Evolutionary conservation across 192 early-diverging fungal genomes (phyloP).

Genomic region (Backusella tarrabulga): DNA sequence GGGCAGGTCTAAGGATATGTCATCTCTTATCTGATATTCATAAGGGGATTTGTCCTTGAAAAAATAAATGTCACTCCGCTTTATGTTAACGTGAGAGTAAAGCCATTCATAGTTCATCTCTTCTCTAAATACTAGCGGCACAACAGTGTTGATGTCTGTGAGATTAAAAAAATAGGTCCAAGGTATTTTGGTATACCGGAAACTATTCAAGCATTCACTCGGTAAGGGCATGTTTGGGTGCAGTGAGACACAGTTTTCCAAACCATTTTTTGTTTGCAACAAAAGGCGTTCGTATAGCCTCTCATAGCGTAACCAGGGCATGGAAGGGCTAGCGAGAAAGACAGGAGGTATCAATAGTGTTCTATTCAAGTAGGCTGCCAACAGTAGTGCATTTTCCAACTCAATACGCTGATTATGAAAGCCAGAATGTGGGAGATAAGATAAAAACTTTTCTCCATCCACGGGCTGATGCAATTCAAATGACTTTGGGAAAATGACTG

Average conservation of each 20-base stretch:
- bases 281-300: conserved; percentile 49
- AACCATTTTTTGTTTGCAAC: conserved; percentile 50
- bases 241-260: conserved; percentile 44
- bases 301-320: conserved; percentile 49
- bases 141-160: conserved; percentile 18
- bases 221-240: conserved; percentile 40
- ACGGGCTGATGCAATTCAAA: conserved; percentile 12
- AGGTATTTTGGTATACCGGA: conserved; percentile 49
- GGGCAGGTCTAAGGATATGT: conserved; percentile 24
- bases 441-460: conserved; percentile 32
- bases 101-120: conserved; percentile 53
- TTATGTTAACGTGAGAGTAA: conserved; percentile 40
- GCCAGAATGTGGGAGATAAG: conserved; percentile 41
- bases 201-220: conserved; percentile 52
- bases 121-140: conserved; percentile 36
- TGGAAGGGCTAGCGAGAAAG: conserved; percentile 47
- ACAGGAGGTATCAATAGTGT: conserved; percentile 52
- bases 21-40: conserved; percentile 55
- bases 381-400: conserved; percentile 49
- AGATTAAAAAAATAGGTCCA: conserved; percentile 57
- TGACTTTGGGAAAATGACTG: conserved; percentile 21
- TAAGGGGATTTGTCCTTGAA: conserved; percentile 45
- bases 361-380: conserved; percentile 54
- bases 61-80: conserved; percentile 41
- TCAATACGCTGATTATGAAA: conserved; percentile 43